Evolutionary conservation across 768 basidiomycete genomes (phyloP), one percentile per base, ranked within the genome.

Genomic region (Steccherinum ochraceum): DNA sequence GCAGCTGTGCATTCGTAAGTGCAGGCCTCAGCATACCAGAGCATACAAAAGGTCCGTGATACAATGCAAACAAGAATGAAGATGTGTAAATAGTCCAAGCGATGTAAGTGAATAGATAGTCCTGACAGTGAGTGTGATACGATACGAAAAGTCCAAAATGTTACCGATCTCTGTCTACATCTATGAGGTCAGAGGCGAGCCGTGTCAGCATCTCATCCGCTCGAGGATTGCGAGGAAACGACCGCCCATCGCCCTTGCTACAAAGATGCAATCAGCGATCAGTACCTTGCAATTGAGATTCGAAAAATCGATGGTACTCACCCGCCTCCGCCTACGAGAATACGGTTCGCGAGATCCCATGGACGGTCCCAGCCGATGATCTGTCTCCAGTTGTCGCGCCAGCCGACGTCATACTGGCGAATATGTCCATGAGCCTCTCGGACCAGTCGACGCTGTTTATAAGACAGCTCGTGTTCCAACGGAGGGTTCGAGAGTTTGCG

Each of bases 401-500:
- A 86, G 11, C 90, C 89, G 4, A 93, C 56, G 59, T 91, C 80
- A 59, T 91, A 93, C 19, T 86, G 43, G 12, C 74, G 75, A 24
- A 90, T 74, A 25, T 72, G 61, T 2, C 74, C 66, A 54, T 88
- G 84, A 12, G 84, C 85, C 21, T 78, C 73, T 53, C 72, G 78
- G 0, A 92, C 83, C 1, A 84, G 71, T 41, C 73, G 66, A 30
- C 89, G 76, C 63, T 93, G 89, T 3, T 63, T 58, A 52, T 72
- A 78, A 0, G 81, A 80, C 2, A 93, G 71, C 52, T 89, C 84
- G 50, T 84, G 78, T 62, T 91, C 88, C 23, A 80, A 63, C 11
- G 86, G 86, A 12, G 86, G 86, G 55, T 84, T 72, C 0, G 87
- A 86, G 24, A 86, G 70, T 24, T 66, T 68, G 56, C 72, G 76